Evolutionary conservation across 352 stramenopile genomes (phyloP).

Genomic region (Globisporangium spinosum): DNA sequence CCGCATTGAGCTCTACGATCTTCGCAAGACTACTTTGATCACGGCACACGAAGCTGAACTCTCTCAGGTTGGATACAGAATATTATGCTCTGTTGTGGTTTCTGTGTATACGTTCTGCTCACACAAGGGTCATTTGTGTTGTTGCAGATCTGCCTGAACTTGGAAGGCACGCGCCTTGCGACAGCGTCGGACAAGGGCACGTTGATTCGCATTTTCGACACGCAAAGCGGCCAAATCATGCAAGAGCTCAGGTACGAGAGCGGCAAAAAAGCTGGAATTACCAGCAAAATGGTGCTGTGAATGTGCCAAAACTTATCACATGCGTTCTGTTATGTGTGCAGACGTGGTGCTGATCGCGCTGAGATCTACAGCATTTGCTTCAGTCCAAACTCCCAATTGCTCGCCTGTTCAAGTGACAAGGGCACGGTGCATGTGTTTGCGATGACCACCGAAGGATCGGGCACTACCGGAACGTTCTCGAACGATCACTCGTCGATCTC

Average conservation of each 20-base stretch:
- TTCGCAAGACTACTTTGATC: slow-evolving; percentile 93
- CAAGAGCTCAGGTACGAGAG: slow-evolving; percentile 67
- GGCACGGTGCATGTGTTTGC: slow-evolving; percentile 96
- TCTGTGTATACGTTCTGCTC: neutral
- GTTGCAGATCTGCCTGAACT: slow-evolving; percentile 87
- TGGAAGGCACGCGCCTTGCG: slow-evolving; percentile 93
- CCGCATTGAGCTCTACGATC: slow-evolving; percentile 97
- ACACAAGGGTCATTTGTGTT: slow-evolving; percentile 1
- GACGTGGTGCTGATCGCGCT: slow-evolving; percentile 93
- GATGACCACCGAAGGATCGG: slow-evolving; percentile 65
- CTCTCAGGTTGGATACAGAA: slow-evolving; percentile 49
- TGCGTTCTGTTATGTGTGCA: slow-evolving; percentile 19
- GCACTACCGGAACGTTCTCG: slow-evolving; percentile 50
- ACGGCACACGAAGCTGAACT: slow-evolving; percentile 95
- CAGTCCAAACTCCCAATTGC: slow-evolving; percentile 89
- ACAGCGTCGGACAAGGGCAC: slow-evolving; percentile 97
- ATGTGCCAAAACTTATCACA: neutral
- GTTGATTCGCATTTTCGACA: slow-evolving; percentile 97
- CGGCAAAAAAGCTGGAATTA: neutral
- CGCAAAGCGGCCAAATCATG: slow-evolving; percentile 89
- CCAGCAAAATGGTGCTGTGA: neutral
- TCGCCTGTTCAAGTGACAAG: slow-evolving; percentile 97
- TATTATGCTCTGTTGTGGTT: neutral
- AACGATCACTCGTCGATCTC: slow-evolving; percentile 54
- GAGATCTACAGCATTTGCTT: slow-evolving; percentile 98